Percentiles rank a stretch among this genome's conserved stretches.
Evolutionary conservation across 768 basidiomycete species (phyloP).

Genomic region (Cystoderma amianthinum): DNA sequence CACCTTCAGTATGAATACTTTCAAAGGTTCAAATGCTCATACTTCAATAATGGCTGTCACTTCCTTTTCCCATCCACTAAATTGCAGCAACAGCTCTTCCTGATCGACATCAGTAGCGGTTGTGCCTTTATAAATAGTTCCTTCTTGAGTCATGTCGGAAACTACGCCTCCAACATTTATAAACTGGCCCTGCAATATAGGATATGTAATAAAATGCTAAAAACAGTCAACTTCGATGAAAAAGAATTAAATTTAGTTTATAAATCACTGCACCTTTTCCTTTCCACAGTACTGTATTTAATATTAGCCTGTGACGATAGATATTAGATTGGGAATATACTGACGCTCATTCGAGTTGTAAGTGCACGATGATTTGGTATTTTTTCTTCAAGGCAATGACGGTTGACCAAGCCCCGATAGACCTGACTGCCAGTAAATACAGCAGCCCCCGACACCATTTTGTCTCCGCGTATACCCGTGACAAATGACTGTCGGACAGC

Average conservation of each 20-base stretch:
- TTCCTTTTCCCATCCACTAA: slow-evolving; percentile 22
- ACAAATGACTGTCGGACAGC: not conserved
- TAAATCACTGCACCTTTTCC: not conserved
- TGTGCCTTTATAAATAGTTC: slow-evolving; percentile 17
- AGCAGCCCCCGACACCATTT: not conserved
- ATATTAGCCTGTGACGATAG: not conserved
- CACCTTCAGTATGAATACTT: not conserved
- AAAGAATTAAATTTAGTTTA: not conserved
- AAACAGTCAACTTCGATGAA: not conserved
- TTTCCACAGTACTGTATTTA: slow-evolving; percentile 1
- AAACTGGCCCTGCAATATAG: slow-evolving; percentile 18
- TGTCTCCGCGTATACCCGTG: not conserved
- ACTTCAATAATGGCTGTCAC: slow-evolving; percentile 12
- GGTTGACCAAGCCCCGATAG: not conserved
- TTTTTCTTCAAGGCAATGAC: not conserved
- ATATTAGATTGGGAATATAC: not conserved
- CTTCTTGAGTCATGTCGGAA: slow-evolving; percentile 13
- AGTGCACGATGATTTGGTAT: not conserved
- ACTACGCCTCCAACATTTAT: slow-evolving; percentile 22
- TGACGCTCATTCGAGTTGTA: too few relatives aligned
- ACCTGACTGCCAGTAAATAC: not conserved
- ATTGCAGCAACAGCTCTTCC: slow-evolving; percentile 18
- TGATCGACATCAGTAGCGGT: slow-evolving; percentile 13
- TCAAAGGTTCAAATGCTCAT: not conserved
- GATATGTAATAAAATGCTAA: slow-evolving; percentile 26